Percentiles rank a stretch among this genome's conserved stretches.
Conservation (phyloP, 129 eudicot genomes). For the Helianthus tuberosus region DNA sequence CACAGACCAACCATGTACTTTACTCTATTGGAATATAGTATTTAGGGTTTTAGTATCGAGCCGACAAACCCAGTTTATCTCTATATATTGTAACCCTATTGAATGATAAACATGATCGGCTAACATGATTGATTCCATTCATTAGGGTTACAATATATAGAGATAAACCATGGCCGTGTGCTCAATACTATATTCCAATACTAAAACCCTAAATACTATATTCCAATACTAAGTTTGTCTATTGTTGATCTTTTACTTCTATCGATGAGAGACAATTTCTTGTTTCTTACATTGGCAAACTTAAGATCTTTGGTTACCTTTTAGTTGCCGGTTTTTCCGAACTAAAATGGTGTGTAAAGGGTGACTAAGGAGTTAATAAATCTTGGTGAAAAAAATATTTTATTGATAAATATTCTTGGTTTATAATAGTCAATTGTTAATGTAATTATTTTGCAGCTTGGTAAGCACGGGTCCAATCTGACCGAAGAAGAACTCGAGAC, state of each 20-base stretch:
- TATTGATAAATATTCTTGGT: background rate
- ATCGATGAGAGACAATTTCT: background rate
- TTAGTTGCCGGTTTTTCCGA: background rate
- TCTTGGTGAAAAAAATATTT: background rate
- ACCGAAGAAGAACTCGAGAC: conserved; percentile 98
- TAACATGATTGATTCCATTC: too few relatives aligned
- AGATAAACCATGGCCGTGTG: too few relatives aligned
- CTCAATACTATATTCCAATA: too few relatives aligned
- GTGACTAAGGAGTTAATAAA: conserved; percentile 12
- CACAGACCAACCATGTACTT: too few relatives aligned
- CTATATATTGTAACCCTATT: too few relatives aligned
- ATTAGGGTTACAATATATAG: too few relatives aligned
- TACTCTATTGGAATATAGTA: too few relatives aligned
- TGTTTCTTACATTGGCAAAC: background rate
- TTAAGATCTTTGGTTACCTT: conserved; percentile 1
- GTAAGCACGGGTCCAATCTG: conserved; percentile 81
- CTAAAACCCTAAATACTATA: too few relatives aligned
- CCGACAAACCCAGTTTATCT: too few relatives aligned
- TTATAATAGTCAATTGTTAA: conserved; percentile 11
- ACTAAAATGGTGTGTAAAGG: background rate
- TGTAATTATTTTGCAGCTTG: conserved; percentile 62
- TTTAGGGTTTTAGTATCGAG: too few relatives aligned
- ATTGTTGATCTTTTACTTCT: background rate
- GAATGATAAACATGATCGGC: too few relatives aligned
- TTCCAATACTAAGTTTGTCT: background rate